Base-by-base conservation (phyloP, 352 stramenopile species). In the Paralagenidium karlingii region DNA sequence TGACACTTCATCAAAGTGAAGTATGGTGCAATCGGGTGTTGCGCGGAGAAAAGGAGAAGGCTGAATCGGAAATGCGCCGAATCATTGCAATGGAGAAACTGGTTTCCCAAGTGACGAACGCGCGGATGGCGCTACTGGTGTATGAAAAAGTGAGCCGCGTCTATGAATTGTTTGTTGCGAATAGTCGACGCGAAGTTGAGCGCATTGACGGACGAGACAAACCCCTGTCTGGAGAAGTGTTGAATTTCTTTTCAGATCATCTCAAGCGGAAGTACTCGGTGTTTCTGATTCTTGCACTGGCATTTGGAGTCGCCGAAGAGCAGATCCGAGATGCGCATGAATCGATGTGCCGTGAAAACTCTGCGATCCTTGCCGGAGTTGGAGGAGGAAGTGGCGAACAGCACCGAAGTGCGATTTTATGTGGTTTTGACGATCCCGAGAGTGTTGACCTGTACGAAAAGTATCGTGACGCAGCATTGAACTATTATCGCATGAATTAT, bases 401-500 rank as follows among this genome's bases (percentile, higher is more conserved):
- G 15, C 55, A 78, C 6, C 55, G 64, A 10, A 55, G 53, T 10
- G 56, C 68, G 25, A 56, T 60, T 34, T 69, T 45, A 0, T 87
- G 85, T 25, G 77, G 77, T 0, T 91, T 91, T 33, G 58, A 81
- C 34, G 75, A 91, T 42, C 50, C 55, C 0, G 74, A 86, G 34
- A 88, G 74, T 34, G 18, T 87, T 1, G 69, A 84, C 9, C 32
- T 91, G 38, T 91, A 91, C 38, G 71, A 87, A 10, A 91, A 91
- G 33, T 91, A 91, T 38, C 69, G 77, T 24, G 75, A 85, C 40
- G 71, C 77, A 1, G 77, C 77, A 0, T 38, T 65, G 25, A 87
- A 88, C 50, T 91, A 91, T 46, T 63, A 84, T 51, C 71, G 71
- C 46, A 84, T 91, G 71, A 91, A 91, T 40, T 91, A 87, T 38